Evolutionary conservation across 2,329 filamentous ascomycete species (phyloP).

Genomic region (Rachicladosporium sp.): DNA sequence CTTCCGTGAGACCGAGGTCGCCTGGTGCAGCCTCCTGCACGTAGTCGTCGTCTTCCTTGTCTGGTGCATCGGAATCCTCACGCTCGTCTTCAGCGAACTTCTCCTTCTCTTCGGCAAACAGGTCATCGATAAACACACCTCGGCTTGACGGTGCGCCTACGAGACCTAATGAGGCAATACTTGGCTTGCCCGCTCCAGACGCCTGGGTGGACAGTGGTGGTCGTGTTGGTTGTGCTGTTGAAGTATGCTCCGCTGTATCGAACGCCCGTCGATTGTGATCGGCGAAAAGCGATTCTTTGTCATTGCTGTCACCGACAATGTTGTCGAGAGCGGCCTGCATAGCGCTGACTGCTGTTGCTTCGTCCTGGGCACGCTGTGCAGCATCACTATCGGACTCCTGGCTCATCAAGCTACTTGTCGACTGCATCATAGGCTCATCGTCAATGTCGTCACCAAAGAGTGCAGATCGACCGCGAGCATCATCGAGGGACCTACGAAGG

Average conservation of each 20-base stretch:
- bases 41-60: constrained; percentile 59
- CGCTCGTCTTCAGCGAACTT: constrained; percentile 77
- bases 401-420: constrained; percentile 69
- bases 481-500: constrained; percentile 59
- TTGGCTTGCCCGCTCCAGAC: constrained; percentile 52
- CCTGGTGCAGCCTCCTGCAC: constrained; percentile 91
- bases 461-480: constrained; percentile 34
- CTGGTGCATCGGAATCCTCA: constrained; percentile 53
- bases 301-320: constrained; percentile 72
- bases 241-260: constrained; percentile 10
- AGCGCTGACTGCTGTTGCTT: constrained; percentile 74
- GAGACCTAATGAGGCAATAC: constrained; percentile 78
- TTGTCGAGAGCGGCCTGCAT: constrained; percentile 87
- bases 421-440: constrained; percentile 61
- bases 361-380: constrained; percentile 42
- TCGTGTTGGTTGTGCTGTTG: constrained; percentile 9
- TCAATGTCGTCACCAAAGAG: constrained; percentile 65
- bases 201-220: constrained; percentile 8
- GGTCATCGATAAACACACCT: constrained; percentile 86
- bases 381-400: constrained; percentile 59
- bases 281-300: constrained; percentile 53
- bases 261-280: constrained; percentile 48
- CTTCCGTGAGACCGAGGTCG: constrained; percentile 84
- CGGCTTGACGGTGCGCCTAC: constrained; percentile 78
- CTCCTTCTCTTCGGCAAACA: constrained; percentile 82